phyloP scores from a whole-genome alignment of 164 flowering plant species.

The Nelumbo lutea region DNA sequence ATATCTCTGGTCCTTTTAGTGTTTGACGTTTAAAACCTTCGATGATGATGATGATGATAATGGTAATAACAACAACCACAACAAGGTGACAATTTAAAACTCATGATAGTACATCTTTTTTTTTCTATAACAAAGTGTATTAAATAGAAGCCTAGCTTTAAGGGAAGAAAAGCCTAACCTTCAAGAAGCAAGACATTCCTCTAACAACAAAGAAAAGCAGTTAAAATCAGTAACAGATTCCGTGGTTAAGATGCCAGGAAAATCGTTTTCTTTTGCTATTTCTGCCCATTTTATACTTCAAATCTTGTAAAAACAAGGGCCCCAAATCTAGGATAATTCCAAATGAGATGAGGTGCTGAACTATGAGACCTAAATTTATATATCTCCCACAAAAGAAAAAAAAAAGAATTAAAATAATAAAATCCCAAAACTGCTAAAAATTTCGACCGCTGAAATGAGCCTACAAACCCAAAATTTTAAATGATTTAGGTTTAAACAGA shows the following conservation, averaged over 20 bases:
- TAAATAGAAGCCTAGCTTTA: too few relatives aligned
- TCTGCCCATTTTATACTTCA: not conserved
- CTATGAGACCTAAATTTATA: too few relatives aligned
- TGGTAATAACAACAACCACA: too few relatives aligned
- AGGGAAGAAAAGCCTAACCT: not conserved
- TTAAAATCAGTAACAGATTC: not conserved
- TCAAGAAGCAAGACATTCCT: not conserved
- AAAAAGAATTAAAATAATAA: too few relatives aligned
- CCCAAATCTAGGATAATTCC: not conserved
- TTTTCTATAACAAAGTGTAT: too few relatives aligned
- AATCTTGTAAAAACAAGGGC: not conserved
- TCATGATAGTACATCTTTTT: too few relatives aligned
- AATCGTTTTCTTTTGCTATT: not conserved
- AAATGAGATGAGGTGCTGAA: too few relatives aligned
- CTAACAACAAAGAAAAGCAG: not conserved
- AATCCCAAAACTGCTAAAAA: not conserved
- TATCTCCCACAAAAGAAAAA: too few relatives aligned
- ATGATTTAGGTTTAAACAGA: not conserved
- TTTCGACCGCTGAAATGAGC: not conserved
- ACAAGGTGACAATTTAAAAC: too few relatives aligned
- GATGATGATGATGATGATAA: too few relatives aligned
- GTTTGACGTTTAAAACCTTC: not conserved
- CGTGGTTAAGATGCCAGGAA: not conserved
- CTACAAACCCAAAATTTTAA: too few relatives aligned
- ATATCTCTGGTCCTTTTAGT: constrained; percentile 6